These are phyloP conservation scores for Diaporthe capsici DNA, from an alignment of 2,329 filamentous ascomycete species.

Conservation along the genomic window DNA sequence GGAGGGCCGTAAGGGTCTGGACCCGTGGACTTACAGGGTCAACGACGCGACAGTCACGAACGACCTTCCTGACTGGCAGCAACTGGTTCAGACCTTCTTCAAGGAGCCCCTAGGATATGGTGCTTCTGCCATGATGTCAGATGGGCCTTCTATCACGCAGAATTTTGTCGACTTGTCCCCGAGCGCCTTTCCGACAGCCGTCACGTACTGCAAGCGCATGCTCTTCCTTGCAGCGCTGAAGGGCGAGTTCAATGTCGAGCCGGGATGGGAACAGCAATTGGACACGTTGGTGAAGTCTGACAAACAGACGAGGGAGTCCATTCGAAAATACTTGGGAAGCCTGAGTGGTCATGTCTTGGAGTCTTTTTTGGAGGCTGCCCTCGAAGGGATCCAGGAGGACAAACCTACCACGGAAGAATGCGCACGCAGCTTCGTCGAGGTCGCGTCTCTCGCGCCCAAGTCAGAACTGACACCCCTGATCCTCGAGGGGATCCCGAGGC, in stretches of 20 bases:
- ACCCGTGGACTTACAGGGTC: conserved; percentile 70
- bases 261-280: conserved; percentile 87
- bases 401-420: conserved; percentile 61
- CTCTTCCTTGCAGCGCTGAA: conserved; percentile 64
- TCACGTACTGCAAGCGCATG: conserved; percentile 75
- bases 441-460: conserved; percentile 63
- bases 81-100: conserved; percentile 67
- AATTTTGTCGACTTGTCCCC: conserved; percentile 64
- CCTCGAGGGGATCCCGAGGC: conserved; percentile 63
- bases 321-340: conserved; percentile 67
- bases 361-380: conserved; percentile 66
- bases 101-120: conserved; percentile 51
- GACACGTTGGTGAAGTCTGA: conserved; percentile 81
- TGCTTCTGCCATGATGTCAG: conserved; percentile 54
- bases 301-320: conserved; percentile 70
- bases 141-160: conserved; percentile 55
- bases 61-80: conserved; percentile 65
- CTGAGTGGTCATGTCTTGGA: conserved; percentile 56
- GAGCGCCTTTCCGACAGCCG: conserved; percentile 75
- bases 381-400: conserved; percentile 68
- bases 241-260: conserved; percentile 71
- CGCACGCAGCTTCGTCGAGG: conserved; percentile 66
- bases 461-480: conserved; percentile 47
- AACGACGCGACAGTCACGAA: conserved; percentile 58
- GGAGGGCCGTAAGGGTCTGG: conserved; percentile 89